phyloP scores from a whole-genome alignment of 345 rosid species.

The Fremontodendron californicum region DNA sequence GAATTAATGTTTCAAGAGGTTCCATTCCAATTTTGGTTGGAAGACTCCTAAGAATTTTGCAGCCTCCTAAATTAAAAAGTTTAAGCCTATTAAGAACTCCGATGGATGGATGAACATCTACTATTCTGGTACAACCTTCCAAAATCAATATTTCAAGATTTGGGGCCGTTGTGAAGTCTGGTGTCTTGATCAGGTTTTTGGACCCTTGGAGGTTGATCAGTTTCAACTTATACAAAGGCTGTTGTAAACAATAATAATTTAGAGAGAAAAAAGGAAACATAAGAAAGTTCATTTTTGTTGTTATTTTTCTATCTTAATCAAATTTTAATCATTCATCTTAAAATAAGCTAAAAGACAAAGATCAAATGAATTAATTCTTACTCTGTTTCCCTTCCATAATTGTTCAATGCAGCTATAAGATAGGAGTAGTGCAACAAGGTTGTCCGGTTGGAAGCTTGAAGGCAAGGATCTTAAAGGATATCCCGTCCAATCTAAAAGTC shows the following conservation, averaged over 20 bases:
- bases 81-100: constrained; percentile 25
- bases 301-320: background rate
- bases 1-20: constrained; percentile 6
- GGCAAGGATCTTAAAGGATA: constrained; percentile 26
- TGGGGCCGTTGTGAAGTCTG: constrained; percentile 27
- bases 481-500: constrained; percentile 29
- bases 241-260: background rate
- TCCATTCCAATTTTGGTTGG: constrained; percentile 14
- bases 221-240: constrained; percentile 10
- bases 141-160: constrained; percentile 24
- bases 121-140: constrained; percentile 20
- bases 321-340: background rate
- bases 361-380: background rate
- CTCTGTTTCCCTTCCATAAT: constrained; percentile 29
- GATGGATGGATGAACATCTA: constrained; percentile 26
- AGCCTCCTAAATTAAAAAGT: constrained; percentile 17
- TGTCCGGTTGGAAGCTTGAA: constrained; percentile 21
- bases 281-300: background rate
- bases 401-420: constrained; percentile 23
- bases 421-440: constrained; percentile 31
- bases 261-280: background rate
- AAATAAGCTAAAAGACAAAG: background rate
- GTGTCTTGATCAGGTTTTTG: constrained; percentile 12
- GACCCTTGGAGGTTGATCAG: constrained; percentile 24
- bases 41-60: constrained; percentile 18